Evolutionary conservation across 2,329 filamentous ascomycete genomes (phyloP), one percentile per base, ranked within the genome.

Genomic region (Helicocarpus griseus): DNA sequence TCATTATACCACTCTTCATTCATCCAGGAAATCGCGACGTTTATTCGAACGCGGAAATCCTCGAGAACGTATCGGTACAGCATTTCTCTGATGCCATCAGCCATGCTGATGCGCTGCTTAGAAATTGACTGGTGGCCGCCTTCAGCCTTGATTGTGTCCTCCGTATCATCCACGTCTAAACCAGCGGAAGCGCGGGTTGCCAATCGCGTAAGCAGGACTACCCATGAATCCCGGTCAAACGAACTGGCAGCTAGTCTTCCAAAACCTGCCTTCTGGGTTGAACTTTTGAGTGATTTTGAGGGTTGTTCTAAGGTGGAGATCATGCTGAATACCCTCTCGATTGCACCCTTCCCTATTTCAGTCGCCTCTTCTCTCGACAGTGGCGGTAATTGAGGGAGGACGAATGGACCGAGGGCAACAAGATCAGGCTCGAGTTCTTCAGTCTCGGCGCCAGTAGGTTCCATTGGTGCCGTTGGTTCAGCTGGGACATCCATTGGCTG

Each of bases 1-100:
- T 97, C 91, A 61, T 90, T 94, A 69, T 95, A 97, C 91, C 93
- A 98, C 70, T 98, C 93, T 67, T 98, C 93, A 60, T 86, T 95
- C 14, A 98, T 77, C 93, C 93, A 98, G 6, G 85, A 84, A 48
- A 97, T 89, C 1, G 89, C 91, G 21, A 93, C 80, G 59, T 94
- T 90, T 56, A 97, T 90, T 40, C 93, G 84, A 56, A 80, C 83
- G 50, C 91, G 83, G 71, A 95, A 98, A 65, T 97, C 91, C 57
- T 94, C 89, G 56, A 97, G 80, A 45, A 97, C 80, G 65, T 95
- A 96, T 50, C 81, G 78, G 68, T 89, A 93, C 1, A 98, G 73
- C 6, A 82, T 77, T 59, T 95, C 86, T 49, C 93, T 82, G 57
- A 97, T 89, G 5, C 78, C 78, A 61, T 86, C 79, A 59, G 78